Percentiles rank a stretch among this genome's conserved stretches.
These are phyloP conservation scores for Hortaea werneckii DNA, from an alignment of 2,329 filamentous ascomycete species.

Conservation along the genomic window DNA sequence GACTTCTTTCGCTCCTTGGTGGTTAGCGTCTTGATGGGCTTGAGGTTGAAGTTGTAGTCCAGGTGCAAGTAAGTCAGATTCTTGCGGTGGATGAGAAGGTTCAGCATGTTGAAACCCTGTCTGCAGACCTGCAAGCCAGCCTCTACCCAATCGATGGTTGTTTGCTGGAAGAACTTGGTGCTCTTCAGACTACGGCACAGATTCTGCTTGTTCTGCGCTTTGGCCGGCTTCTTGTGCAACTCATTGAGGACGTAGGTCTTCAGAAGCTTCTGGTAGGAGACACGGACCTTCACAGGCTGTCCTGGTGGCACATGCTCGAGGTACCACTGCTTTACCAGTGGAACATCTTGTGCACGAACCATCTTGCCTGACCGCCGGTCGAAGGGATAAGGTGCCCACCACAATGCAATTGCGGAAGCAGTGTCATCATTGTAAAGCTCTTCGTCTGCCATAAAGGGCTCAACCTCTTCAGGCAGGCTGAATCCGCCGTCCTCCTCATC, in stretches of 20 bases:
- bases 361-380: conserved; percentile 87
- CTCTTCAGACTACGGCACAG: conserved; percentile 80
- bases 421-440: conserved; percentile 85
- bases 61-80: conserved; percentile 97
- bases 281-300: conserved; percentile 91
- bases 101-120: conserved; percentile 99
- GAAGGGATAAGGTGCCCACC: conserved; percentile 98
- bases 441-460: conserved; percentile 84
- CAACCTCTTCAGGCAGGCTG: conserved; percentile 64
- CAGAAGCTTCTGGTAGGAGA: conserved; percentile 94
- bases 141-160: conserved; percentile 98
- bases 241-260: conserved; percentile 96
- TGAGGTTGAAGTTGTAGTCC: conserved; percentile 98
- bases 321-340: conserved; percentile 96
- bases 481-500: conserved; percentile 42
- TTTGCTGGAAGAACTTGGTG: conserved; percentile 99
- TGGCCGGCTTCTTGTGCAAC: conserved; percentile 88
- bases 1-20: conserved; percentile 99
- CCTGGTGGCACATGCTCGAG: conserved; percentile 85
- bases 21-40: conserved; percentile 95
- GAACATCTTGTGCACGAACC: conserved; percentile 94
- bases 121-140: conserved; percentile 95
- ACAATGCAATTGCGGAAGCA: conserved; percentile 79
- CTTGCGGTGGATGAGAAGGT: conserved; percentile 93
- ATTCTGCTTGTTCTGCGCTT: conserved; percentile 91